These are phyloP conservation scores for Alnus glutinosa DNA, from an alignment of 306 rosid genomes.

Conservation along the genomic window DNA sequence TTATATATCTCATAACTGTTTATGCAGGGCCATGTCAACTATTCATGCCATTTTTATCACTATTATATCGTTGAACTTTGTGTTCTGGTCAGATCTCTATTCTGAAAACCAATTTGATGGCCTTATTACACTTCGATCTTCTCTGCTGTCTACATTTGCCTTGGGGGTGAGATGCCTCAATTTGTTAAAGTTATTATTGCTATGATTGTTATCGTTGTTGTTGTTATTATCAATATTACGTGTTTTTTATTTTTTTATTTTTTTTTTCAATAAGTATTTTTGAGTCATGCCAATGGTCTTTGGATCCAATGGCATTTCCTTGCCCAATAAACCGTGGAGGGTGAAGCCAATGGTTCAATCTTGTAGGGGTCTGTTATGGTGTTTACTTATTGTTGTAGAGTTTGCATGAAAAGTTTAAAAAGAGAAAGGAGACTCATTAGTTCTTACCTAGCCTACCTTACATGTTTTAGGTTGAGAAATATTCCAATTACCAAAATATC, in stretches of 20 bases:
- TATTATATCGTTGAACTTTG: slow-evolving; percentile 70
- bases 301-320: background rate
- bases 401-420: too few relatives aligned
- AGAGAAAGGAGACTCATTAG: too few relatives aligned
- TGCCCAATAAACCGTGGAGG: too few relatives aligned
- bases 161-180: slow-evolving; percentile 65
- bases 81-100: slow-evolving; percentile 76
- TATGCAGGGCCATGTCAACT: slow-evolving; percentile 82
- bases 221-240: background rate
- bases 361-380: background rate
- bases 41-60: slow-evolving; percentile 85
- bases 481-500: too few relatives aligned
- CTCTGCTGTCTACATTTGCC: slow-evolving; percentile 61
- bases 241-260: background rate
- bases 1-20: slow-evolving; percentile 18
- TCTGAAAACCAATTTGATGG: slow-evolving; percentile 48
- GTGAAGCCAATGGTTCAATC: background rate
- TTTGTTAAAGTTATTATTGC: background rate
- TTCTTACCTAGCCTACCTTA: too few relatives aligned
- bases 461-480: too few relatives aligned
- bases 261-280: background rate
- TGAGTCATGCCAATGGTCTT: background rate
- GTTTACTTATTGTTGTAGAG: too few relatives aligned
- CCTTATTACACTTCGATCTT: slow-evolving; percentile 54
- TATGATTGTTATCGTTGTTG: background rate